These are phyloP conservation scores for Geotrichum bryndzae DNA, from an alignment of 1,139 yeast species.

Conservation along the genomic window DNA sequence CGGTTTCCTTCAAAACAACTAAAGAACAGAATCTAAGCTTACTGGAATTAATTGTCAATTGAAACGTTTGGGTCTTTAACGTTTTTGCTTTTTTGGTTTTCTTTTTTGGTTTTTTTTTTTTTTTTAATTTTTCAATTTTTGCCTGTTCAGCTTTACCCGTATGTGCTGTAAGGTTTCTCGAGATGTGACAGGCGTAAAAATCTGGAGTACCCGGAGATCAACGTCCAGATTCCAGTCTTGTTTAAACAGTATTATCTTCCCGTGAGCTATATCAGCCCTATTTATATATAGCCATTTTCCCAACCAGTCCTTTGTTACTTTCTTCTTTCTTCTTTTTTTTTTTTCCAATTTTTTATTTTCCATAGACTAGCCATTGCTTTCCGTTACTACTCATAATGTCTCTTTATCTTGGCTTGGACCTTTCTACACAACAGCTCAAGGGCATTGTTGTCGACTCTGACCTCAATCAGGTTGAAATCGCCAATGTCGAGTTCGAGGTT, in stretches of 20 bases:
- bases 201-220: background rate
- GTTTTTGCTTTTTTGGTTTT: background rate
- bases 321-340: background rate
- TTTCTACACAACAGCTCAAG: slow-evolving; percentile 86
- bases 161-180: background rate
- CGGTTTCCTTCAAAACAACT: background rate
- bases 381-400: slow-evolving; percentile 20
- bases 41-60: too few species aligned
- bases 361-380: background rate
- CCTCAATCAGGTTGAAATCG: slow-evolving; percentile 51
- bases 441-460: slow-evolving; percentile 57
- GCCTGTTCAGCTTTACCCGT: background rate
- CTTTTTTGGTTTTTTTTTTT: background rate
- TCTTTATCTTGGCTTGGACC: slow-evolving; percentile 63
- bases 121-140: background rate
- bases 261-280: background rate
- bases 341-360: background rate
- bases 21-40: background rate
- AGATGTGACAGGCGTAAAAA: background rate
- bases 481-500: slow-evolving; percentile 64
- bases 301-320: background rate
- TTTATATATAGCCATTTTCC: background rate
- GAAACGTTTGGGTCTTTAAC: too few species aligned
- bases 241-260: background rate
- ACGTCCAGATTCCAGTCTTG: background rate